These are phyloP conservation scores for Hanseniaspora lindneri DNA, from an alignment of 805 yeast species.

Conservation along the genomic window DNA sequence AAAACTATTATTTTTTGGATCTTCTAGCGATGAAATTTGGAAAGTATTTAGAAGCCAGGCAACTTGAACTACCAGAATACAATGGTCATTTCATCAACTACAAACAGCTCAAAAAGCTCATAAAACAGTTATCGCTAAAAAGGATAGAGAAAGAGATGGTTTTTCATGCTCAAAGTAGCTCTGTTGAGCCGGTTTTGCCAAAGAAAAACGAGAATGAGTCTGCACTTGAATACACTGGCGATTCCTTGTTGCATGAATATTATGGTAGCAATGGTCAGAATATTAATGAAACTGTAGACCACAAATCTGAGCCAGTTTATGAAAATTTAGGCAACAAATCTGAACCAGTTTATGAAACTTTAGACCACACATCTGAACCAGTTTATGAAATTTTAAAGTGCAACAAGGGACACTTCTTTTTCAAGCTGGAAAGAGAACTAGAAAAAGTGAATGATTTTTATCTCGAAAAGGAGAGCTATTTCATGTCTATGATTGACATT, in stretches of 20 bases:
- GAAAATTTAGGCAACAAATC: no score
- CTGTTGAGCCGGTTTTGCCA: neutral
- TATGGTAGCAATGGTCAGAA: no score
- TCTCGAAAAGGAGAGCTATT: conserved; percentile 78
- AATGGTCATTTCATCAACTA: conserved; percentile 88
- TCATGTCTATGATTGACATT: conserved; percentile 66
- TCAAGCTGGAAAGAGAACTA: conserved; percentile 82
- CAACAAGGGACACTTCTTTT: conserved; percentile 77
- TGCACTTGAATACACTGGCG: no score
- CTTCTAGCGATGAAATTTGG: conserved; percentile 64
- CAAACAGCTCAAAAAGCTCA: conserved; percentile 82
- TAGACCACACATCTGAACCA: no score
- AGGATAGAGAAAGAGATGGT: neutral
- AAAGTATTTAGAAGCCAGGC: conserved; percentile 85
- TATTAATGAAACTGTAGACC: no score
- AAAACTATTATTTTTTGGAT: neutral
- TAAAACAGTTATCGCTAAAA: conserved; percentile 53
- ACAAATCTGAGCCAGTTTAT: neutral
- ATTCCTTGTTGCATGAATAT: no score
- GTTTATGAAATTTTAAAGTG: conserved; percentile 58
- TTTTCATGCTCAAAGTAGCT: neutral
- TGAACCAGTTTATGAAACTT: no score
- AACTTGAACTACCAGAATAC: conserved; percentile 88
- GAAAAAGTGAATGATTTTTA: conserved; percentile 93
- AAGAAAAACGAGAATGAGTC: conserved; percentile 15